A percentile compares a stretch with the other conserved stretches of the same genome.
phyloP scores from a whole-genome alignment of 768 basidiomycete species.

The Amanita rimosa region DNA sequence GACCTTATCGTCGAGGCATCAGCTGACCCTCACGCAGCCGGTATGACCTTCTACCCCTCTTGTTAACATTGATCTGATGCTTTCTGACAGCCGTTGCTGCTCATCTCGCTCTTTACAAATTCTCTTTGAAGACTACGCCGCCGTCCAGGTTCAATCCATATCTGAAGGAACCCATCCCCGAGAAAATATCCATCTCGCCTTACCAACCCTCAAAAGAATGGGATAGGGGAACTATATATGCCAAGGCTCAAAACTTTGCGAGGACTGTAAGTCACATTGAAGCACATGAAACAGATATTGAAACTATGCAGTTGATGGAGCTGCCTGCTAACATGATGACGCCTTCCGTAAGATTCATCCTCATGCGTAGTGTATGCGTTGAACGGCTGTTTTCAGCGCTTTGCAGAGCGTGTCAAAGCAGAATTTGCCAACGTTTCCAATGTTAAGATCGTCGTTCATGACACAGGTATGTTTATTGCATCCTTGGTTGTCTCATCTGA shows the following conservation, averaged over 20 bases:
- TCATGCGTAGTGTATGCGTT: neutral
- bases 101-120: conserved; percentile 63
- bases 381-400: conserved; percentile 29
- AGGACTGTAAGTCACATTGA: conserved; percentile 41
- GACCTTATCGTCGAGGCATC: conserved; percentile 55
- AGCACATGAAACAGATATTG: neutral
- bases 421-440: conserved; percentile 59
- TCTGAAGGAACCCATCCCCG: conserved; percentile 36
- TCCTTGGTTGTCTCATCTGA: conserved; percentile 3
- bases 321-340: conserved; percentile 81
- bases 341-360: conserved; percentile 44
- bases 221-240: conserved; percentile 66
- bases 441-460: conserved; percentile 58
- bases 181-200: conserved; percentile 38
- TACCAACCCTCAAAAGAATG: conserved; percentile 43
- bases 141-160: conserved; percentile 58
- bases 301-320: conserved; percentile 55
- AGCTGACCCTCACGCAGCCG: conserved; percentile 66
- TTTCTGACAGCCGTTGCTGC: conserved; percentile 55
- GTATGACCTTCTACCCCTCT: conserved; percentile 24
- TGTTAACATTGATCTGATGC: neutral
- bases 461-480: conserved; percentile 42
- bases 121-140: conserved; percentile 67
- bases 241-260: conserved; percentile 69
- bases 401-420: conserved; percentile 57